A percentile compares a stretch with the other conserved stretches of the same genome.
phyloP scores from a whole-genome alignment of 164 flowering plant species.

The Aristolochia californica region DNA sequence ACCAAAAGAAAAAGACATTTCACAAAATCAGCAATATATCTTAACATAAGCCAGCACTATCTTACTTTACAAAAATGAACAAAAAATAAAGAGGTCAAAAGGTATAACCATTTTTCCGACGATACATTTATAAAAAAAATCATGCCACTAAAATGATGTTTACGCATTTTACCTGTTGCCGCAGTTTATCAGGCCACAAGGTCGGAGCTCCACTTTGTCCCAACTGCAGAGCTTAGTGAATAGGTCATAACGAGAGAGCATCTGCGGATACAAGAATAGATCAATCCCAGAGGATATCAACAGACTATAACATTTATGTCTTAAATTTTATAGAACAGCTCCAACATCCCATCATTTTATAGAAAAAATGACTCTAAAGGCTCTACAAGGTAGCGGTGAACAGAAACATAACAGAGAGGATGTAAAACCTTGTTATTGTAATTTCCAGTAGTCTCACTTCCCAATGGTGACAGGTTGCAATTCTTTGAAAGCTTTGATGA shows the following conservation, averaged over 20 bases:
- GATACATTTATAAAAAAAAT: neutral
- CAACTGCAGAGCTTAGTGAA: constrained; percentile 57
- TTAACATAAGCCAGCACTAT: too few species aligned
- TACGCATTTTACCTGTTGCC: constrained; percentile 71
- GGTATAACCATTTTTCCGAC: neutral
- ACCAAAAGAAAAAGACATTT: too few species aligned
- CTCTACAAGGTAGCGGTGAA: neutral
- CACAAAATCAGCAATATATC: too few species aligned
- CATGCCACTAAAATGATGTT: neutral
- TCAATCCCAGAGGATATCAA: constrained; percentile 1
- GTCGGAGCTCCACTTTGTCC: constrained; percentile 64
- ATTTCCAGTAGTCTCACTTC: constrained; percentile 31
- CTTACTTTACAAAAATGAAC: too few species aligned
- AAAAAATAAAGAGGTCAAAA: neutral
- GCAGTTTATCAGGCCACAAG: constrained; percentile 77
- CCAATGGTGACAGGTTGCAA: constrained; percentile 12
- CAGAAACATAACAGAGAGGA: neutral
- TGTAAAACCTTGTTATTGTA: constrained; percentile 38
- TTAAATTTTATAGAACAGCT: neutral
- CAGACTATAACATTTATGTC: neutral
- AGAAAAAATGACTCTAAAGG: neutral
- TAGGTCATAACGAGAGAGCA: constrained; percentile 52
- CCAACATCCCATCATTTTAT: neutral
- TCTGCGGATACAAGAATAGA: constrained; percentile 29
- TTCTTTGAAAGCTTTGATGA: constrained; percentile 35